These are phyloP conservation scores for Teunomyces kruisii DNA, from an alignment of 805 yeast species.

Conservation along the genomic window DNA sequence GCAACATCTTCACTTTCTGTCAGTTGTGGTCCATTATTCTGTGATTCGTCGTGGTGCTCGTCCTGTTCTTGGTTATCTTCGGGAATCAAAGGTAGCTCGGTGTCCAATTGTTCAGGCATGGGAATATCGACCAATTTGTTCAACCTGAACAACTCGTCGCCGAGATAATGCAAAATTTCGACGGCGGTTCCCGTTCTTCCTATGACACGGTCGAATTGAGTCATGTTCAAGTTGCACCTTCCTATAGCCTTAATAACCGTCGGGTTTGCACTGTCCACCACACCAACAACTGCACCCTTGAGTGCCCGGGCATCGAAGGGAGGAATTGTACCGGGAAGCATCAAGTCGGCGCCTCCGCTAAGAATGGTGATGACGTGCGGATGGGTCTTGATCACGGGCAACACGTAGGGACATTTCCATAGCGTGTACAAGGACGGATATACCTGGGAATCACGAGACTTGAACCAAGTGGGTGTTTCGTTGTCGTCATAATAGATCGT, in stretches of 20 bases:
- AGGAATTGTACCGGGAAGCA: constrained; percentile 69
- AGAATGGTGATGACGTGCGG: constrained; percentile 68
- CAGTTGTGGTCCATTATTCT: background rate
- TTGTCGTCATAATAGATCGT: constrained; percentile 62
- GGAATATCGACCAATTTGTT: constrained; percentile 45
- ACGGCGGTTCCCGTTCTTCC: constrained; percentile 82
- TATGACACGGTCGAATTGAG: constrained; percentile 43
- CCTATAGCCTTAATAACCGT: constrained; percentile 74
- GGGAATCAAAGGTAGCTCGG: constrained; percentile 33
- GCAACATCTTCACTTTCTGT: background rate
- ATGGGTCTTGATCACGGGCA: constrained; percentile 73
- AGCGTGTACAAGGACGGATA: constrained; percentile 73
- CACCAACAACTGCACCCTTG: constrained; percentile 66
- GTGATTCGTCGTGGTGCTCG: constrained; percentile 7
- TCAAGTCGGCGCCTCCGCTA: constrained; percentile 77
- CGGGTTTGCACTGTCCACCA: constrained; percentile 62
- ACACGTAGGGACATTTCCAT: constrained; percentile 65
- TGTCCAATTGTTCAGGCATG: constrained; percentile 28
- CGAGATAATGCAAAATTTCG: constrained; percentile 60
- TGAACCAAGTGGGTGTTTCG: constrained; percentile 73
- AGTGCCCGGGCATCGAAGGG: constrained; percentile 53
- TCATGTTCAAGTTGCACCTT: constrained; percentile 49
- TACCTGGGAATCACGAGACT: constrained; percentile 50
- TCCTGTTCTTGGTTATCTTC: constrained; percentile 12
- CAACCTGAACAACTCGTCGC: constrained; percentile 60